Conservation (phyloP, 2,329 filamentous ascomycete genomes). For the Alternaria ethzedia region DNA sequence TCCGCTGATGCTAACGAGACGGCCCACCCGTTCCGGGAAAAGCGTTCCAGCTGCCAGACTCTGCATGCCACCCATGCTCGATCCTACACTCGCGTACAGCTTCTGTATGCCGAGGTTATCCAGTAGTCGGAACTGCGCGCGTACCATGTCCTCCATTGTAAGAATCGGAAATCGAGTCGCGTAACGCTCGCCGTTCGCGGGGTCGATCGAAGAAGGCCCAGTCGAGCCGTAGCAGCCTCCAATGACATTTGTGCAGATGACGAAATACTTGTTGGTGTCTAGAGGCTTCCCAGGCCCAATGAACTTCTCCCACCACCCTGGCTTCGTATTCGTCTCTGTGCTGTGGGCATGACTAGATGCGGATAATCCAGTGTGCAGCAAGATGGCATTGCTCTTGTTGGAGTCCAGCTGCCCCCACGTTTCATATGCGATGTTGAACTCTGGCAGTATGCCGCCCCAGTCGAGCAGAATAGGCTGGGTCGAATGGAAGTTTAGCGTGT, state of each 20-base stretch:
- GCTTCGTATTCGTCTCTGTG: conserved; percentile 82
- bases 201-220: conserved; percentile 86
- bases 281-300: conserved; percentile 86
- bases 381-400: conserved; percentile 84
- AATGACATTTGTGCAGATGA: conserved; percentile 96
- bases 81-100: conserved; percentile 90
- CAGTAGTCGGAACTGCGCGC: conserved; percentile 88
- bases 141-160: conserved; percentile 97
- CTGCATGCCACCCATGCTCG: conserved; percentile 99
- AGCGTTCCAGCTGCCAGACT: conserved; percentile 85
- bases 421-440: conserved; percentile 92
- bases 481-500: conserved; percentile 79
- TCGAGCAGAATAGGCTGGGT: conserved; percentile 79
- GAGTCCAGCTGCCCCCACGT: conserved; percentile 84
- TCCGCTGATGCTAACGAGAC: conserved; percentile 87
- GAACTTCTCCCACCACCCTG: conserved; percentile 99
- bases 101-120: conserved; percentile 77
- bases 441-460: conserved; percentile 90
- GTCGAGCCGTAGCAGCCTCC: conserved; percentile 97
- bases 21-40: conserved; percentile 80
- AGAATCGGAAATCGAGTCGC: conserved; percentile 95
- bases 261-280: conserved; percentile 88
- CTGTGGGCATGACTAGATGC: conserved; percentile 98
- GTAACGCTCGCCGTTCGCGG: conserved; percentile 84
- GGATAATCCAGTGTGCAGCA: conserved; percentile 91